Base-by-base conservation (phyloP, 2,329 filamentous ascomycete genomes). In the Metarhizium robertsii region DNA sequence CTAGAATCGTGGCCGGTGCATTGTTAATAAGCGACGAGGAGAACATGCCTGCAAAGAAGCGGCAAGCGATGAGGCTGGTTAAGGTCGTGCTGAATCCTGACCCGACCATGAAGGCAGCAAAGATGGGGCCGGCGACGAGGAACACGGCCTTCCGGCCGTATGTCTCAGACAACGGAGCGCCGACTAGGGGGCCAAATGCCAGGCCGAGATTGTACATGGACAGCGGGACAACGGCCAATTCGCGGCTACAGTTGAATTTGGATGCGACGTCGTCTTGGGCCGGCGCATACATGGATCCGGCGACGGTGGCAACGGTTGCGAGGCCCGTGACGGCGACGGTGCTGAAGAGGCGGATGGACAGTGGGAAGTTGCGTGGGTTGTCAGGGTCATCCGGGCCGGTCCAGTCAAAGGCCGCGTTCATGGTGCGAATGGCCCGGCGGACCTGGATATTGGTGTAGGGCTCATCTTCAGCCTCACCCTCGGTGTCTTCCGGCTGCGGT, bases 311-410 rank as follows among this genome's bases (percentile, higher is more conserved):
- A 30, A 64, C 84, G 54, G 87, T 85, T 34, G 86, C 83, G 65
- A 89, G 88, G 62, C 85, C 87, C 6, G 85, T 87, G 18, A 80
- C 63, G 1, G 89, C 86, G 0, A 94, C 87, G 20, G 89, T 94
- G 65, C 81, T 85, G 62, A 84, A 87, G 85, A 88, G 89, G 69
- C 90, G 91, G 67, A 75, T 83, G 1, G 71, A 72, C 66, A 87
- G 88, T 42, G 79, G 81, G 85, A 87, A 92, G 70, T 92, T 92
- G 75, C 91, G 91, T 0, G 88, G 88, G 65, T 92, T 91, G 61
- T 86, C 86, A 0, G 81, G 81, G 67, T 92, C 88, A 58, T 84
- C 73, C 13, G 84, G 77, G 7, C 61, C 61, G n/a, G 61, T 63
- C 63, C 63, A 66, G 59, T 66, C 63, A 50, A 58, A 62, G 16